phyloP scores from a whole-genome alignment of 2,329 filamentous ascomycete genomes.

The Calonectria naviculata region DNA sequence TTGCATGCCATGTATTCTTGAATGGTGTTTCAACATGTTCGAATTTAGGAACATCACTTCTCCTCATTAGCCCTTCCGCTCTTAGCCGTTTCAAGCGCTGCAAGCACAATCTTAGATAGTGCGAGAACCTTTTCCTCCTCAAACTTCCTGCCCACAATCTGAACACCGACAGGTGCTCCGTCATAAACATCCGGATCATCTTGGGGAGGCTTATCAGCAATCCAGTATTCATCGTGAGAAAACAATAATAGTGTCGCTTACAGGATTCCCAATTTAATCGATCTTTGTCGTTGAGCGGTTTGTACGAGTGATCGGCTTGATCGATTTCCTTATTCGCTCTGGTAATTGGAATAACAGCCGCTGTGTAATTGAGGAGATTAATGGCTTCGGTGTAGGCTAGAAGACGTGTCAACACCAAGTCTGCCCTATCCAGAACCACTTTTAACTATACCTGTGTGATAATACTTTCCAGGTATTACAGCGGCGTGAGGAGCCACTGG shows the following conservation, averaged over 20 bases:
- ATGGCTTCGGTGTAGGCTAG: conserved; percentile 50
- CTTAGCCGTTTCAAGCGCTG: not conserved
- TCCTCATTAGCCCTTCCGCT: not conserved
- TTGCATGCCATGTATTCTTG: too few relatives aligned
- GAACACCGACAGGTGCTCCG: conserved; percentile 26
- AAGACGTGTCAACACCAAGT: not conserved
- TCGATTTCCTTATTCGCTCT: conserved; percentile 63
- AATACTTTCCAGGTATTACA: conserved; percentile 5
- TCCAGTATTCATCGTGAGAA: too few relatives aligned
- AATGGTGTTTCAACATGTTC: too few relatives aligned
- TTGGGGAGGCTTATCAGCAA: not conserved
- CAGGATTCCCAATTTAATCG: conserved; percentile 58
- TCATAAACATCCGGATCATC: conserved; percentile 22
- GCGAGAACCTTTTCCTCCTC: conserved; percentile 32
- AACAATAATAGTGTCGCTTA: too few relatives aligned
- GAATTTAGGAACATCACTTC: too few relatives aligned
- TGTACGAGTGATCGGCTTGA: conserved; percentile 47
- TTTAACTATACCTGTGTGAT: conserved; percentile 27
- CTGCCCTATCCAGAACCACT: rapidly evolving
- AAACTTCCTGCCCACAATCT: conserved; percentile 26
- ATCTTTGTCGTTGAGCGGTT: conserved; percentile 55
- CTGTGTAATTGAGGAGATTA: conserved; percentile 68
- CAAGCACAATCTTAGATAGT: not conserved
- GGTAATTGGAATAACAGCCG: conserved; percentile 65
- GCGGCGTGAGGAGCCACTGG: conserved; percentile 6